Base-by-base conservation (phyloP, 1,284 basidiomycete species). In the Moesziomyces parantarcticus region DNA sequence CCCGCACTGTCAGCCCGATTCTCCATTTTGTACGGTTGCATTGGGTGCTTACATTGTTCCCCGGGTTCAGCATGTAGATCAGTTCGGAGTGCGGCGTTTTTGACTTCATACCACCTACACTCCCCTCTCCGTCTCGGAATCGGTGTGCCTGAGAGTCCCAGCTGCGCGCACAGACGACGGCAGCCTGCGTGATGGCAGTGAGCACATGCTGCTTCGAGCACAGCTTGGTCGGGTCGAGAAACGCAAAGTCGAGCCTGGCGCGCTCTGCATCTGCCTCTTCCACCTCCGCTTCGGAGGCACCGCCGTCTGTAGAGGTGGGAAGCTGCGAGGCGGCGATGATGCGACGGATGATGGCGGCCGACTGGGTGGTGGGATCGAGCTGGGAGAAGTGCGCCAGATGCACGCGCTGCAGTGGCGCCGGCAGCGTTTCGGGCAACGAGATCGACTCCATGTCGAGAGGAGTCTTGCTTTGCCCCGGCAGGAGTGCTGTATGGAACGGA, bases 51-150 rank as follows among this genome's bases (percentile, higher is more conserved):
- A 70, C 74, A 34, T 76, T 76, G 39, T 72, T 72, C 3, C 70
- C 57, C 5, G 66, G 70, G 26, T 66, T 73, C 5, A 73, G 49
- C 58, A 64, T 66, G 29, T 64, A 76, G 44, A 76, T 66, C 26
- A 76, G 29, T 43, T 76, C 75, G 1, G 75, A 76, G 47, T 73
- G 70, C 0, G 69, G 65, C 0, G 70, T 76, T 23, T 70, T 76
- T 5, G 56, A 56, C 66, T 73, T 76, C 70, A 73, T 76, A 1
- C 66, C 75, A 0, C 75, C 70, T 8, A 43, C 21, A 26, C 70
- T 73, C 10, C 47, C 65, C 36, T 64, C 60, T 10, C 65, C 70
- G 18, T 65, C 70, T 13, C 54, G 55, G 58, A 68, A 68, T 9
- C 11, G 20, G 1, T 45, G 50, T n/a, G 4, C 41, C 1, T 67